These are phyloP conservation scores for Cyberlindnera mississippiensis DNA, from an alignment of 805 yeast genomes.

Conservation along the genomic window DNA sequence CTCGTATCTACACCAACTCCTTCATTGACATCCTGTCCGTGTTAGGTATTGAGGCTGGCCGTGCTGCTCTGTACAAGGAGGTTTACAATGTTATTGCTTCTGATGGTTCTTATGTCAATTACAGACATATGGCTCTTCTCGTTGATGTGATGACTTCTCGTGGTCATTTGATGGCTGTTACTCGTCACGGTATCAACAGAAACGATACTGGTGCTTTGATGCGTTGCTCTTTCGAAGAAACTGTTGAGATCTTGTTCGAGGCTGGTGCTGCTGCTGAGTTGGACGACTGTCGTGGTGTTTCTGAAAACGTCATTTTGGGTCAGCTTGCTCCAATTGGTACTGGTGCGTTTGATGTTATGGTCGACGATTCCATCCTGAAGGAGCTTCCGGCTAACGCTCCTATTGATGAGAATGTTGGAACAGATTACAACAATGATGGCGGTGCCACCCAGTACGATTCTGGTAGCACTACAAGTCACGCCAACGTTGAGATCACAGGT, in stretches of 20 bases:
- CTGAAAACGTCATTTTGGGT: slow-evolving; percentile 95
- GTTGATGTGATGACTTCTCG: slow-evolving; percentile 98
- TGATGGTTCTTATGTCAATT: slow-evolving; percentile 98
- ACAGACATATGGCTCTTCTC: slow-evolving; percentile 95
- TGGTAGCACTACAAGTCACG: slow-evolving; percentile 75
- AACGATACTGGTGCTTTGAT: slow-evolving; percentile 98
- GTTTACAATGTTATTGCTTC: slow-evolving; percentile 96
- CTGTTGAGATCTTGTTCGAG: slow-evolving; percentile 94
- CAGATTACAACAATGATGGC: slow-evolving; percentile 46
- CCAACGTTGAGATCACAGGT: slow-evolving; percentile 57
- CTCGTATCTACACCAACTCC: slow-evolving; percentile 91
- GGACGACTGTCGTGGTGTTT: slow-evolving; percentile 98
- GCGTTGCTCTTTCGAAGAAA: slow-evolving; percentile 99
- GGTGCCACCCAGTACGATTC: slow-evolving; percentile 84
- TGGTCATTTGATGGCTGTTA: slow-evolving; percentile 97
- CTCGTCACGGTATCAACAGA: slow-evolving; percentile 99
- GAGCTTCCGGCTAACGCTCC: slow-evolving; percentile 34
- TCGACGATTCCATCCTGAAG: slow-evolving; percentile 83
- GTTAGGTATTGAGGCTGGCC: slow-evolving; percentile 97
- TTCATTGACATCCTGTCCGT: slow-evolving; percentile 94
- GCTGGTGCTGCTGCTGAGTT: slow-evolving; percentile 98
- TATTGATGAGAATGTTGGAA: slow-evolving; percentile 33
- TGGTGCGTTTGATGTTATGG: slow-evolving; percentile 93
- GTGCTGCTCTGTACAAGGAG: slow-evolving; percentile 90
- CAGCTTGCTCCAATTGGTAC: slow-evolving; percentile 99